These are phyloP conservation scores for Acanthochlamys bracteata DNA, from an alignment of 106 monocot genomes.

Conservation along the genomic window DNA sequence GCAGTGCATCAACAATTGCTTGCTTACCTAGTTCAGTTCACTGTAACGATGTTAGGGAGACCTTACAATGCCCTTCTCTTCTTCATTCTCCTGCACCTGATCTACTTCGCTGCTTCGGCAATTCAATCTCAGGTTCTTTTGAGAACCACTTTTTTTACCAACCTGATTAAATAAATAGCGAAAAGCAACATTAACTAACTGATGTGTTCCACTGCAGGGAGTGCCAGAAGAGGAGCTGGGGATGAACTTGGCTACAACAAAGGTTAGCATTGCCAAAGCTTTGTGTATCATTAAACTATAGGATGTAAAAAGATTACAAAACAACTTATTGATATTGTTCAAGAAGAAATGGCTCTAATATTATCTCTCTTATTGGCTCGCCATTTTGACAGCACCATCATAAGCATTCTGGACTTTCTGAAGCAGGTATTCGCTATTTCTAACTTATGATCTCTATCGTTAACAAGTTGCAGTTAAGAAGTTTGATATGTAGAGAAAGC, in stretches of 20 bases:
- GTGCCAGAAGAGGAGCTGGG: constrained; percentile 16
- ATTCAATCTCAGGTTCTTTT: constrained; percentile 21
- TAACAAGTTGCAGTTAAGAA: too few relatives aligned
- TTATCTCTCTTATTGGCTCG: too few relatives aligned
- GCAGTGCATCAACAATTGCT: too few relatives aligned
- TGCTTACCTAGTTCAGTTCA: too few relatives aligned
- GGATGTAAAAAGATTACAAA: too few relatives aligned
- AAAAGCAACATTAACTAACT: background rate
- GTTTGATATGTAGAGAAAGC: too few relatives aligned
- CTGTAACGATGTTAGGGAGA: constrained; percentile 26
- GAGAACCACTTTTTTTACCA: background rate
- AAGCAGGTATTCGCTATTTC: constrained; percentile 52
- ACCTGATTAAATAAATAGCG: background rate
- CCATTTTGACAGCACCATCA: constrained; percentile 45
- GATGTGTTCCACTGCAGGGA: background rate
- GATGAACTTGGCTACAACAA: constrained; percentile 11
- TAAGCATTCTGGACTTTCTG: constrained; percentile 51
- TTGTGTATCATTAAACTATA: too few relatives aligned
- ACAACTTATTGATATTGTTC: too few relatives aligned
- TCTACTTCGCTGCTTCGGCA: constrained; percentile 19
- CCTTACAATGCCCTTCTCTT: constrained; percentile 15
- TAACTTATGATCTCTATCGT: too few relatives aligned
- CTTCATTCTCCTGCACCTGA: constrained; percentile 21
- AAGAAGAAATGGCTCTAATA: too few relatives aligned
- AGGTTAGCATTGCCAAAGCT: too few relatives aligned